phyloP scores from a whole-genome alignment of 1,139 yeast species.

The Blastobotrys aristatus region DNA sequence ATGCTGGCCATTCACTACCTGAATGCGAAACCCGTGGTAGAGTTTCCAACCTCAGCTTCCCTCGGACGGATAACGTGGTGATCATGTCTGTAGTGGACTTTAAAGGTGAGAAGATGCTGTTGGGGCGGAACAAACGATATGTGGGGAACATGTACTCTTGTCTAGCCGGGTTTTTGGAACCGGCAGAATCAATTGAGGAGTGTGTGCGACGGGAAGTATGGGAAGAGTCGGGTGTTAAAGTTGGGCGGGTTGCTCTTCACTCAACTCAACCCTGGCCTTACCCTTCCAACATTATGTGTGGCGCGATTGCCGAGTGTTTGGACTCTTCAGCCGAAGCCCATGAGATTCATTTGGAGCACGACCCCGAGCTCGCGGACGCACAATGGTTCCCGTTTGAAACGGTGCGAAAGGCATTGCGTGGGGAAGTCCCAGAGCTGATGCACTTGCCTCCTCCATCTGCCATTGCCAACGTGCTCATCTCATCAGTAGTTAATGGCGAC shows the following conservation, averaged over 20 bases:
- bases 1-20: conserved; percentile 24
- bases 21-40: conserved; percentile 37
- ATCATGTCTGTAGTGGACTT: conserved; percentile 71
- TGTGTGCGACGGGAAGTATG: conserved; percentile 86
- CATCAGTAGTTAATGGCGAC: conserved; percentile 29
- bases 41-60: conserved; percentile 62
- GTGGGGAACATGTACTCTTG: conserved; percentile 59
- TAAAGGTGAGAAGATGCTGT: conserved; percentile 56
- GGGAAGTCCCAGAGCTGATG: conserved; percentile 31
- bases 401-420: conserved; percentile 44
- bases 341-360: conserved; percentile 65
- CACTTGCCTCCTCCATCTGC: conserved; percentile 46
- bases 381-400: conserved; percentile 67
- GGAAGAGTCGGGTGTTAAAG: conserved; percentile 89
- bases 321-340: conserved; percentile 44
- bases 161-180: conserved; percentile 94
- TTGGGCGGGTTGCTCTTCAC: conserved; percentile 52
- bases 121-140: conserved; percentile 64
- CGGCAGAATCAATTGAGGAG: conserved; percentile 85
- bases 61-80: conserved; percentile 85
- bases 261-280: conserved; percentile 95
- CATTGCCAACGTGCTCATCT: conserved; percentile 44
- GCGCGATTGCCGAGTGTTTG: conserved; percentile 73
- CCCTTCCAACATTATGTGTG: conserved; percentile 90
- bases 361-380: conserved; percentile 79